Base-by-base conservation (phyloP, 2,329 filamentous ascomycete species). In the Corinectria fuckeliana region DNA sequence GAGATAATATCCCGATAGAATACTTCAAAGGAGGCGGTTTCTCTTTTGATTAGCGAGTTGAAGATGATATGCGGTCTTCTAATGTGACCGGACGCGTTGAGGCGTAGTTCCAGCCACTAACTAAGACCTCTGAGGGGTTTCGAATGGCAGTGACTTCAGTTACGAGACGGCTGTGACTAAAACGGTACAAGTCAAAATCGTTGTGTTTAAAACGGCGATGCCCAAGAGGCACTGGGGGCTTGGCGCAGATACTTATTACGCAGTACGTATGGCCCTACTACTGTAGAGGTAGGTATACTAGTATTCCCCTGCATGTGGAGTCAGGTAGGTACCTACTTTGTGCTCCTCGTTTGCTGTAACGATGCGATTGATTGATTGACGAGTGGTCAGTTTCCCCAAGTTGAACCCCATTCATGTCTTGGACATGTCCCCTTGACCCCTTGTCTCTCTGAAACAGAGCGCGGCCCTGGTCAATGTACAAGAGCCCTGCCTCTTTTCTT, bases 401-500 rank as follows among this genome's bases (percentile, higher is more conserved):
- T 28, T 28, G 26, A 36, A 16, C 4, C n/a, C n/a, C n/a, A n/a
- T n/a, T n/a, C n/a, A n/a, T 36, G 32, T 36, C 32, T 50, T 52
- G 50, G 56, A 47, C 44, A 34, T 36, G 34, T 36, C 42, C 56
- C n/a, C n/a, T n/a, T n/a, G n/a, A n/a, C n/a, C n/a, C n/a, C 56
- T 45, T 53, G 56, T 50, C 50, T 38, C 44, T 39, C 50, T 59
- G 56, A 59, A 59, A 59, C 56, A 54, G 38, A 38, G 38, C 50
- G 50, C 44, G 38, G 50, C 44, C 56, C 56, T 45, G 21, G 56
- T 45, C 56, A 54, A 44, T 49, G 50, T 53, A 20, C 21, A 28
- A 48, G 38, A 45, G 25, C 26, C 34, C 39, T 36, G 32, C 32
- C 13, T 36, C 25, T 36, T 36, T 25, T 6, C 34, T 50, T 18